Evolutionary conservation across 805 yeast genomes (phyloP), one percentile per base, ranked within the genome.

Genomic region (Yarrowia bubula): DNA sequence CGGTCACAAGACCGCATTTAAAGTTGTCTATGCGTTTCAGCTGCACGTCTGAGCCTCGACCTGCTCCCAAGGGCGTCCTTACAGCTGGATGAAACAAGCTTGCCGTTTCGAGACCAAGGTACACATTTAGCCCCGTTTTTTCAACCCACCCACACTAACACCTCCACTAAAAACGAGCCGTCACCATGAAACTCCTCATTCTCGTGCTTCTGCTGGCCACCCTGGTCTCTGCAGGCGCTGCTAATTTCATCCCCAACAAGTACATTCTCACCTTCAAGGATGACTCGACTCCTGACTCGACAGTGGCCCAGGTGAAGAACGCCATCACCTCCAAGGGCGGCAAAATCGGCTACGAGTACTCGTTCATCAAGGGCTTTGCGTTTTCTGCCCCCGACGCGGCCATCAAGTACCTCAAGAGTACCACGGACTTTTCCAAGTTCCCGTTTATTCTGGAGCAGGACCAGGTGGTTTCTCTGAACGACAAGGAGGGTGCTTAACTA

Each of bases 351-450:
- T 32, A 39, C 47, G 61, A 55, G 33, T 55, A 55, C 47, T 55
- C 61, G 38, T 55, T 55, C 61, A 55, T 55, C 61, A 55, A 55
- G 61, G 61, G 61, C 28, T 55, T 55, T 31, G 38, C 61, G 9
- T 55, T 55, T 9, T n/a, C 28, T 11, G 61, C 61, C 15, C 61
- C 61, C 11, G 61, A 55, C 47, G 10, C 28, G 46, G 61, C 47
- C 38, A 38, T 55, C 31, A 15, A 55, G 47, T 41, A 5, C 4
- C 47, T 55, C 38, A 39, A 55, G 61, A 22, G 18, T 31, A 15
- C 46, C 31, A 39, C n/a, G 28, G 61, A 55, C 7, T 55, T 39
- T 17, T 37, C 37, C 38, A 55, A 55, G 37, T 55, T 55, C 17
- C 61, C 61, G 4, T 55, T 55, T 7, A 41, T 15, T 15, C 28